phyloP scores from a whole-genome alignment of 2,329 filamentous ascomycete genomes.

The Hypoxylon sp. region DNA sequence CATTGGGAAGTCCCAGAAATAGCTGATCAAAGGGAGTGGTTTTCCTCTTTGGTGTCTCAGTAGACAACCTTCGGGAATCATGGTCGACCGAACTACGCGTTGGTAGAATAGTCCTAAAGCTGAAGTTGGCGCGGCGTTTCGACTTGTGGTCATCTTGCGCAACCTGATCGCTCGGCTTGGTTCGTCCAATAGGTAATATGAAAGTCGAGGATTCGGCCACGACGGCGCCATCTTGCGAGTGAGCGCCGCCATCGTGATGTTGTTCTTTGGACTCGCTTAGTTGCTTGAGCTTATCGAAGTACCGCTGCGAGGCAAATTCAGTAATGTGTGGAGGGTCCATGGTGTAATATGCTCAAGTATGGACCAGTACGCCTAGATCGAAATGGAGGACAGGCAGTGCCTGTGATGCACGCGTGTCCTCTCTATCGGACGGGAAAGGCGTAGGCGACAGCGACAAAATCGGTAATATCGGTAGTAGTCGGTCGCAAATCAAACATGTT shows the following conservation, averaged over 20 bases:
- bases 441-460: constrained; percentile 39
- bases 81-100: constrained; percentile 46
- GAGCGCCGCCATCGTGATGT: constrained; percentile 46
- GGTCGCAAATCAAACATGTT: constrained; percentile 46
- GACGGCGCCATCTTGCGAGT: constrained; percentile 41
- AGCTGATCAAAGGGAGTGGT: constrained; percentile 62
- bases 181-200: constrained; percentile 56
- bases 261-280: constrained; percentile 59
- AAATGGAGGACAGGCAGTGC: constrained; percentile 40
- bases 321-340: constrained; percentile 72
- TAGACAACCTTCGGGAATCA: constrained; percentile 41
- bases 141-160: constrained; percentile 46
- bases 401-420: constrained; percentile 41
- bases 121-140: constrained; percentile 46
- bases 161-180: constrained; percentile 47
- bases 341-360: constrained; percentile 40
- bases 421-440: constrained; percentile 41
- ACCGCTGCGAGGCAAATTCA: constrained; percentile 72
- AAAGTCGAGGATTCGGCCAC: constrained; percentile 53
- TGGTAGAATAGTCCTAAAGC: constrained; percentile 45
- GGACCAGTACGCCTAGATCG: constrained; percentile 34
- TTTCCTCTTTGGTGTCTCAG: constrained; percentile 40
- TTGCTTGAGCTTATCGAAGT: constrained; percentile 68
- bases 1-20: constrained; percentile 67
- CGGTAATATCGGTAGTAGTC: constrained; percentile 38